Evolutionary conservation across 805 yeast genomes (phyloP).

Genomic region (Yarrowia sp.): DNA sequence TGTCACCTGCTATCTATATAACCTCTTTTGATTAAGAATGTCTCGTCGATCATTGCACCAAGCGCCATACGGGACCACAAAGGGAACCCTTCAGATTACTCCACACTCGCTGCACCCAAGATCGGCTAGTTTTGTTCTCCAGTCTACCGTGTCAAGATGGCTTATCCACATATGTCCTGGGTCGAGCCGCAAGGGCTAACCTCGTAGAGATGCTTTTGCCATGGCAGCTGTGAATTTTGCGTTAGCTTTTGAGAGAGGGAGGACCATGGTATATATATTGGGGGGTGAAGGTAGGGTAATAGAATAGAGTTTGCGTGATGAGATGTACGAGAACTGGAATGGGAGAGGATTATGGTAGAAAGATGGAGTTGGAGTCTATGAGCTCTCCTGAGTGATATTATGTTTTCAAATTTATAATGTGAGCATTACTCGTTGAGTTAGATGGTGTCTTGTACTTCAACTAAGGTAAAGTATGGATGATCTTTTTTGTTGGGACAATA

Average conservation of each 20-base stretch:
- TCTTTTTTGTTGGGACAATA: no score
- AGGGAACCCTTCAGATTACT: slow-evolving; percentile 52
- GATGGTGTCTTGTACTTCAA: no score
- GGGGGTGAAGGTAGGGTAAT: not conserved
- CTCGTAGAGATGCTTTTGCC: slow-evolving; percentile 40
- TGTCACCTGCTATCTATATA: no score
- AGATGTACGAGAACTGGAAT: not conserved
- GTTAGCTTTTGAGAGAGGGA: slow-evolving; percentile 31
- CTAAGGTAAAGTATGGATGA: no score
- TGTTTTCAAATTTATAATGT: no score
- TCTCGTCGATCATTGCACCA: slow-evolving; percentile 59
- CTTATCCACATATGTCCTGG: slow-evolving; percentile 40
- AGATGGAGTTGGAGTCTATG: no score
- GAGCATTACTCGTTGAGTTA: no score
- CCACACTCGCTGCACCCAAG: slow-evolving; percentile 65
- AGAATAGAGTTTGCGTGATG: not conserved
- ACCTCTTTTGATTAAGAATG: no score
- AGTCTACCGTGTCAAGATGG: slow-evolving; percentile 40
- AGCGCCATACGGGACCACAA: slow-evolving; percentile 62
- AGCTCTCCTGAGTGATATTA: no score
- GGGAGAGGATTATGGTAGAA: no score
- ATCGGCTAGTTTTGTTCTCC: slow-evolving; percentile 51
- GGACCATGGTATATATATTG: not conserved
- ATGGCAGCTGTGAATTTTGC: slow-evolving; percentile 37
- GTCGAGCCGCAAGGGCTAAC: slow-evolving; percentile 37